A percentile compares a stretch with the other conserved stretches of the same genome.
Evolutionary conservation across 805 yeast genomes (phyloP).

Genomic region (Candida vartiovaarae): DNA sequence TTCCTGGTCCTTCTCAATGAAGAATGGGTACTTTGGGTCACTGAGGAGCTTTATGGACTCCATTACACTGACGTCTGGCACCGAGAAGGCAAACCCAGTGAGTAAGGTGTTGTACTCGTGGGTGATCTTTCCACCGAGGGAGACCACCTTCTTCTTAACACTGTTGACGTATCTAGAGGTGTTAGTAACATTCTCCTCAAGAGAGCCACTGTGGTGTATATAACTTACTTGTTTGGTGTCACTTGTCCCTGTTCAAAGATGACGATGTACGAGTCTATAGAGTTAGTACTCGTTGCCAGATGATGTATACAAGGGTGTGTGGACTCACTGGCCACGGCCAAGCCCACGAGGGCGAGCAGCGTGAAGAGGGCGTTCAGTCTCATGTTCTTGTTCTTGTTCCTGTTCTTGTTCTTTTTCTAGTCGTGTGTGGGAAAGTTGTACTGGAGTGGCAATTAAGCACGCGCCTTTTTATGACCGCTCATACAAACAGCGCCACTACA

Average conservation of each 20-base stretch:
- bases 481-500: too few species aligned
- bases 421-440: too few species aligned
- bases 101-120: conserved; percentile 40
- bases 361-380: neutral
- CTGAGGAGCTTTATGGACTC: conserved; percentile 16
- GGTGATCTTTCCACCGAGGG: conserved; percentile 37
- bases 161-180: conserved; percentile 20
- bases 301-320: neutral
- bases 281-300: neutral
- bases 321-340: neutral
- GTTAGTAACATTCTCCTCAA: neutral
- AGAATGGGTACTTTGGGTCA: conserved; percentile 30
- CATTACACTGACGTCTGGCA: conserved; percentile 27
- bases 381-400: too few species aligned
- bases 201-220: too few species aligned
- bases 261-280: conserved; percentile 20
- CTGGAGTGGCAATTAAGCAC: neutral
- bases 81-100: conserved; percentile 40
- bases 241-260: conserved; percentile 23
- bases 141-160: conserved; percentile 28
- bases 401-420: too few species aligned
- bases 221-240: conserved; percentile 22
- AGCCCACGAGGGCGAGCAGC: neutral
- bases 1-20: conserved; percentile 38
- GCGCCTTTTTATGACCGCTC: neutral